phyloP scores from a whole-genome alignment of 1,284 basidiomycete genomes.

The Austroboletus niveus region DNA sequence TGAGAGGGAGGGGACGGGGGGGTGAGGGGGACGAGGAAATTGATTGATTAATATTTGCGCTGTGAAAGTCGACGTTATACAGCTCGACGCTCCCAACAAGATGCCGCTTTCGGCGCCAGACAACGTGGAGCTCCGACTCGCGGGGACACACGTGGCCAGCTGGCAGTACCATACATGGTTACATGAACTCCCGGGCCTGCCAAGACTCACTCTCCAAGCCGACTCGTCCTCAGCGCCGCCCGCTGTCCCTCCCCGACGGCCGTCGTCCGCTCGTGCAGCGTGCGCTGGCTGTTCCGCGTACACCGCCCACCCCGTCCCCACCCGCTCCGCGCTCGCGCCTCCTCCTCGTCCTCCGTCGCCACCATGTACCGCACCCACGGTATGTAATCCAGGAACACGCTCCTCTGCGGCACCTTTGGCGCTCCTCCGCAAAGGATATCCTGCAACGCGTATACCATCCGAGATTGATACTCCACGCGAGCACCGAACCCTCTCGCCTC shows the following conservation, averaged over 20 bases:
- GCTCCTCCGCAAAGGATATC: slow-evolving; percentile 33
- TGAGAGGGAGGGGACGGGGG: slow-evolving; percentile 5
- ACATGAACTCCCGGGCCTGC: slow-evolving; percentile 21
- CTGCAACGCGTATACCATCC: slow-evolving; percentile 43
- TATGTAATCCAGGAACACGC: slow-evolving; percentile 64
- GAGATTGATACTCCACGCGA: slow-evolving; percentile 44
- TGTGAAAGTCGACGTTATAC: slow-evolving; percentile 29
- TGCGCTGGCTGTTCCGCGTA: slow-evolving; percentile 56
- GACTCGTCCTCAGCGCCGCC: slow-evolving; percentile 30
- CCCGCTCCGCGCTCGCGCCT: slow-evolving; percentile 30
- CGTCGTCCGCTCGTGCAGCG: slow-evolving; percentile 43
- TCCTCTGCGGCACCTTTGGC: slow-evolving; percentile 39
- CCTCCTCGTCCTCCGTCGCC: slow-evolving; percentile 59
- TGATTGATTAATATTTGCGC: neutral
- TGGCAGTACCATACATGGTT: slow-evolving; percentile 17
- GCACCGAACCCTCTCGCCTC: slow-evolving; percentile 35
- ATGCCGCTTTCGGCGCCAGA: slow-evolving; percentile 26
- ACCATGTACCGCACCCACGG: slow-evolving; percentile 72
- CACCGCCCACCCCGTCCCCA: slow-evolving; percentile 37
- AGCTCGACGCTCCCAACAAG: slow-evolving; percentile 13
- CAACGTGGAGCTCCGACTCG: slow-evolving; percentile 31
- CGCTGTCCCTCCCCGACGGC: slow-evolving; percentile 38
- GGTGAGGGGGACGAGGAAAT: neutral
- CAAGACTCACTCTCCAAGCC: slow-evolving; percentile 12
- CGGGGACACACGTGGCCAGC: slow-evolving; percentile 31